Conservation (phyloP, 2,329 filamentous ascomycete genomes). For the Coniochaeta hoffmannii region DNA sequence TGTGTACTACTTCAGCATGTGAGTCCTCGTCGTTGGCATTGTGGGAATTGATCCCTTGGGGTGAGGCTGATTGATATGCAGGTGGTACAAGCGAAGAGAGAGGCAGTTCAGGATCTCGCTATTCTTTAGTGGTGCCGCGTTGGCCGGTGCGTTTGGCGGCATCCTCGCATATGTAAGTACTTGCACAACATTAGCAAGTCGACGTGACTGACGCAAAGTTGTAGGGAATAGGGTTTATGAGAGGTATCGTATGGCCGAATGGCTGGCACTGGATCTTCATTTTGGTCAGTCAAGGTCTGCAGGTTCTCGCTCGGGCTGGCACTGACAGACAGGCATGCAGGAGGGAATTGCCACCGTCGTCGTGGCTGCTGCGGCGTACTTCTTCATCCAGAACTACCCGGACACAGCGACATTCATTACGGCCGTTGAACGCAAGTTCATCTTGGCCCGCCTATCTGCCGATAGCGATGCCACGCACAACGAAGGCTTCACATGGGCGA, state of each 20-base stretch:
- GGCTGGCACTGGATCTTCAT: constrained; percentile 57
- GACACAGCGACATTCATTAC: constrained; percentile 50
- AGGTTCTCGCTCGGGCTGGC: constrained; percentile 24
- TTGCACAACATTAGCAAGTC: not conserved
- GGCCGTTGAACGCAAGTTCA: constrained; percentile 44
- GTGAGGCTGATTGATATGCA: not conserved
- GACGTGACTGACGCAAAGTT: not conserved
- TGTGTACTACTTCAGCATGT: constrained; percentile 42
- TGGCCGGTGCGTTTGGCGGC: constrained; percentile 50
- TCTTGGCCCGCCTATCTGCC: constrained; percentile 55
- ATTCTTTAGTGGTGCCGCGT: constrained; percentile 46
- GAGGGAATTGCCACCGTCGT: constrained; percentile 50
- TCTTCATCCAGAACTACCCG: constrained; percentile 61
- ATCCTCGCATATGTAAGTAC: constrained; percentile 43
- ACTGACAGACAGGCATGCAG: constrained; percentile 20
- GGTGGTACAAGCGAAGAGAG: constrained; percentile 46
- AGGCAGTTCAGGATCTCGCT: constrained; percentile 47
- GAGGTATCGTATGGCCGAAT: constrained; percentile 38
- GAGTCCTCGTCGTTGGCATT: not conserved
- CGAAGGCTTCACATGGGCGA: constrained; percentile 61
- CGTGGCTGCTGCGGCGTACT: constrained; percentile 41
- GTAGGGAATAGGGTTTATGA: constrained; percentile 47
- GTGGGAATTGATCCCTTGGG: too few relatives aligned
- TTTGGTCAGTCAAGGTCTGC: constrained; percentile 31
- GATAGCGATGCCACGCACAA: constrained; percentile 64